Conservation (phyloP, 495 filamentous ascomycete genomes). For the Cudoniella acicularis region DNA sequence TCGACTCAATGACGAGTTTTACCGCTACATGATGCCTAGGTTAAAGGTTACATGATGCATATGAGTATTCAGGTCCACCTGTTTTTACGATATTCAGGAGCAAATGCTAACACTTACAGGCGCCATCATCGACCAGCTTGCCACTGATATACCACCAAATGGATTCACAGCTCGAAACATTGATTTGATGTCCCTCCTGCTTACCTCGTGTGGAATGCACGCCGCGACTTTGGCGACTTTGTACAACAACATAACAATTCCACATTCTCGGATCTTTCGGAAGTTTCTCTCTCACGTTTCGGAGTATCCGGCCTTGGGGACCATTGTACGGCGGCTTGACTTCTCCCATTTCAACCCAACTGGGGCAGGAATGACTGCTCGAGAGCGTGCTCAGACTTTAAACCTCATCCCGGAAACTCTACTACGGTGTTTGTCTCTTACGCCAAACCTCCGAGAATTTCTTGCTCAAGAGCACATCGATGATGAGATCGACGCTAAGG, state of each 20-base stretch:
- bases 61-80: neutral
- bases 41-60: slow-evolving; percentile 5
- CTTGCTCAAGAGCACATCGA: slow-evolving; percentile 81
- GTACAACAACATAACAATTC: slow-evolving; percentile 80
- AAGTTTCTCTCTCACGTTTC: slow-evolving; percentile 75
- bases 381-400: slow-evolving; percentile 75
- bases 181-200: slow-evolving; percentile 73
- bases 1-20: neutral
- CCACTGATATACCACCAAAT: slow-evolving; percentile 72
- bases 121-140: slow-evolving; percentile 71
- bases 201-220: slow-evolving; percentile 73
- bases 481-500: slow-evolving; percentile 65
- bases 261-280: slow-evolving; percentile 80
- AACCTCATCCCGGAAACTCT: slow-evolving; percentile 78
- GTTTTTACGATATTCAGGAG: neutral
- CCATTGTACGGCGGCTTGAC: slow-evolving; percentile 76
- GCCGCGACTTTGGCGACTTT: slow-evolving; percentile 72
- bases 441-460: slow-evolving; percentile 76
- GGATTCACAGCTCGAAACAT: slow-evolving; percentile 75
- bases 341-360: slow-evolving; percentile 88
- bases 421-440: slow-evolving; percentile 68
- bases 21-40: neutral
- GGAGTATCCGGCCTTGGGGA: slow-evolving; percentile 67
- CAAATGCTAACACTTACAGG: slow-evolving; percentile 42
- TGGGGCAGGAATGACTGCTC: slow-evolving; percentile 72